A percentile compares a stretch with the other conserved stretches of the same genome.
Evolutionary conservation across 129 eudicot species (phyloP).

Genomic region (Lonicera japonica): DNA sequence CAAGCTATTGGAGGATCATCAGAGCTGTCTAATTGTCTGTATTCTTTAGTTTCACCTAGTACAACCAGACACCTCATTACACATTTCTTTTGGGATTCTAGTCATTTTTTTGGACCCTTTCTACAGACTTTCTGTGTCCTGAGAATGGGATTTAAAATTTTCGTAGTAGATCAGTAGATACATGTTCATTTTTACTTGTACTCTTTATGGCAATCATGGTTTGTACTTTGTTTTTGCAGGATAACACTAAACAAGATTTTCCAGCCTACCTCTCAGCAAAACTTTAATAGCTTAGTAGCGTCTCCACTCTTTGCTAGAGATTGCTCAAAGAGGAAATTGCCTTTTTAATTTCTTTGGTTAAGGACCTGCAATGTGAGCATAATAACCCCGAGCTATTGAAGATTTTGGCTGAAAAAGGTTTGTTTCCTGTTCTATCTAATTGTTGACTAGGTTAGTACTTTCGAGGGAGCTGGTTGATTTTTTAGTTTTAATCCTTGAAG

Average conservation of each 20-base stretch:
- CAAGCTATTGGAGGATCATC: too few species aligned
- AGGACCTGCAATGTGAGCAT: conserved; percentile 4
- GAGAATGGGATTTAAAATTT: too few species aligned
- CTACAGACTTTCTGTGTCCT: too few species aligned
- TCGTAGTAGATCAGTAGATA: neutral
- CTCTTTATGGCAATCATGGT: neutral
- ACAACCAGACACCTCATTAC: too few species aligned
- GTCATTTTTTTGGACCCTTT: too few species aligned
- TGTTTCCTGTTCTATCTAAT: conserved; percentile 5
- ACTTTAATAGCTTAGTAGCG: neutral
- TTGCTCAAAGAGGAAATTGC: conserved; percentile 3
- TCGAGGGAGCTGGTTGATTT: too few species aligned
- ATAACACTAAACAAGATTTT: neutral
- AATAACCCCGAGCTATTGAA: conserved; percentile 15
- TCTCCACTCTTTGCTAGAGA: neutral
- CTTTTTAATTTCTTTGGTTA: conserved; percentile 3
- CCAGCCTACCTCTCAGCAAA: conserved; percentile 2
- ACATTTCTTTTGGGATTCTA: too few species aligned
- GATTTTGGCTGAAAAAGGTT: conserved; percentile 11
- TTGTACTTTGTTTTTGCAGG: neutral
- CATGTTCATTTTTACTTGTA: neutral
- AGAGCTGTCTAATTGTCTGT: too few species aligned
- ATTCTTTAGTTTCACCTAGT: too few species aligned
- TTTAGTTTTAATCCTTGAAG: too few species aligned
- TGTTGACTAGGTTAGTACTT: too few species aligned